Base-by-base conservation (phyloP, 345 rosid species). In the Aquilaria malaccensis region DNA sequence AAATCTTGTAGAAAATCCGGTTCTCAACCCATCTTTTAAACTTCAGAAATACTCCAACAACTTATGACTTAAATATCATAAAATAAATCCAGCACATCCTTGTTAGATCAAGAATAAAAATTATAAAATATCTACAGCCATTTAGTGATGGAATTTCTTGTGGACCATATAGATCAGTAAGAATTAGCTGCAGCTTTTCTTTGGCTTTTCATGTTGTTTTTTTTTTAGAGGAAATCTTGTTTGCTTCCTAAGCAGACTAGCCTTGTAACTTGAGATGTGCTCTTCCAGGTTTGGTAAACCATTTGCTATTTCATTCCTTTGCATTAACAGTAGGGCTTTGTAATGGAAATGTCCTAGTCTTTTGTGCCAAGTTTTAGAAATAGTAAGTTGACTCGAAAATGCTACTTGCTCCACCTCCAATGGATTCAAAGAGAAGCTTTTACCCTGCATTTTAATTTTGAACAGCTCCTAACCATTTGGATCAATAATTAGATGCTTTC, bases 261-360 rank as follows among this genome's bases (percentile, higher is more conserved):
- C 13, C 54, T 50, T 50, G 15, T 13, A 50, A 15, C 54, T 6
- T 50, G 13, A 13, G 15, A 50, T 3, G 15, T 50, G 54, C 54
- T 50, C 54, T n/a, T 50, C 15, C 48, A 45, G 11, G 48, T 45
- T 45, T 45, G 48, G 48, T 45, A 45, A 45, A 45, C 11, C 48
- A 45, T 6, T 45, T 45, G 48, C 11, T 11, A 45, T 45, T 11
- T 45, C 49, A 45, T 51, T 51, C 2, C 15, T 51, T 51, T 51
- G 15, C 54, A 51, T 51, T 4, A 51, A 51, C 54, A 51, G 15
- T 1, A 51, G n/a, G 13, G n/a, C 4, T 51, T 51, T 51, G 2
- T 51, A 2, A 51, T 51, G 54, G 2, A 51, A 51, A n/a, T 51
- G 54, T 51, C 54, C 54, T 15, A 51, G n/a, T n/a, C 54, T 51